Conservation (phyloP, 192 early-diverging fungal species). For the Podila minutissima region DNA sequence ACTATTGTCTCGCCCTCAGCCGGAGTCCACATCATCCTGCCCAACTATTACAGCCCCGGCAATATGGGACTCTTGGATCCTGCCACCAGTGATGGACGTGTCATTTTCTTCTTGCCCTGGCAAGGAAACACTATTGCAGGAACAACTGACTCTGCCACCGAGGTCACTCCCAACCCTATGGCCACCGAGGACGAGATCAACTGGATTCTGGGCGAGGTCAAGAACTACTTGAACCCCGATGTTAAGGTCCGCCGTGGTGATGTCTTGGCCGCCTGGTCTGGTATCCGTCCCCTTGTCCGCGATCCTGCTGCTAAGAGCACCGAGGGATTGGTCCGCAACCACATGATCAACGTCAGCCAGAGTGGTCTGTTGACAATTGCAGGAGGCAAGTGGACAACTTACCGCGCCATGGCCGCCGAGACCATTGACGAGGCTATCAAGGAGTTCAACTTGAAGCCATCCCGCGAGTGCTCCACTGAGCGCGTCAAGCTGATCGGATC, state of each 20-base stretch:
- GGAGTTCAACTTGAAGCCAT: constrained; percentile 74
- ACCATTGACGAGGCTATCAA: constrained; percentile 90
- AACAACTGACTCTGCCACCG: constrained; percentile 93
- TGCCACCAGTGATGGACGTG: constrained; percentile 91
- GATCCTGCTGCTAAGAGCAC: constrained; percentile 95
- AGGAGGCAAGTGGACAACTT: constrained; percentile 99
- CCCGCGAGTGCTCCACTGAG: constrained; percentile 81
- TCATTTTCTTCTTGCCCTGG: constrained; percentile 99
- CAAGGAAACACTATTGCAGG: constrained; percentile 96
- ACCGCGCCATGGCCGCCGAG: constrained; percentile 96
- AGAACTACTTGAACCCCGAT: constrained; percentile 89
- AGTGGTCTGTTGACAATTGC: constrained; percentile 92
- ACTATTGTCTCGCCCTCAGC: constrained; percentile 95
- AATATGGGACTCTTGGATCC: constrained; percentile 98
- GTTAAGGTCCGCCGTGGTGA: constrained; percentile 98
- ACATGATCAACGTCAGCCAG: constrained; percentile 91
- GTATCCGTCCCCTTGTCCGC: constrained; percentile 95
- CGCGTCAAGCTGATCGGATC: constrained; percentile 83
- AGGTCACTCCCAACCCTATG: constrained; percentile 84
- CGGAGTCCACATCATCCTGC: constrained; percentile 94
- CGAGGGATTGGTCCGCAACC: constrained; percentile 93
- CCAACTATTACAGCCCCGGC: constrained; percentile 93
- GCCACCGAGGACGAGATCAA: constrained; percentile 93
- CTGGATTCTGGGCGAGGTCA: constrained; percentile 95
- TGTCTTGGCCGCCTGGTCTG: constrained; percentile 98